A percentile compares a stretch with the other conserved stretches of the same genome.
Evolutionary conservation across 2,329 filamentous ascomycete species (phyloP).

Genomic region (Bipolaris zeicola): DNA sequence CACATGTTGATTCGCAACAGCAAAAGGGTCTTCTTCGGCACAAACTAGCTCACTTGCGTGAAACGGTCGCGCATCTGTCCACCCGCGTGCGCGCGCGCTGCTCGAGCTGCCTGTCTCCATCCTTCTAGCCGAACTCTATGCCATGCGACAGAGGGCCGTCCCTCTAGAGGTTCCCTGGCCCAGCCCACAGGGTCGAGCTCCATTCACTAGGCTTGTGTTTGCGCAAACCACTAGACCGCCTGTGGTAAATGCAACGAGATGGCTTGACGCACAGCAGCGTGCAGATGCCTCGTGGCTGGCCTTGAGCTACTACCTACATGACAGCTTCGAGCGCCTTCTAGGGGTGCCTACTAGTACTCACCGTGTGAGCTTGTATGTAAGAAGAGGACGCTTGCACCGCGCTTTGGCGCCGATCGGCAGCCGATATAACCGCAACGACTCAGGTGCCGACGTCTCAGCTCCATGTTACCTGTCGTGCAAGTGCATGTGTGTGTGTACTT

Average conservation of each 20-base stretch:
- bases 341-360: too few species aligned
- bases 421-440: slow-evolving; percentile 3
- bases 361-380: background rate
- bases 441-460: background rate
- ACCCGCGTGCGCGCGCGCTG: background rate
- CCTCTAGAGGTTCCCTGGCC: slow-evolving; percentile 2
- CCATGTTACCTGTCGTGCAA: background rate
- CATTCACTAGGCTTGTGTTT: background rate
- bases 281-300: slow-evolving; percentile 12
- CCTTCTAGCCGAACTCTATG: background rate
- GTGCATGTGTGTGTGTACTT: background rate
- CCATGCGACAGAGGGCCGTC: slow-evolving; percentile 3
- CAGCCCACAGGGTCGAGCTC: background rate
- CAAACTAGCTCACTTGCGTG: background rate
- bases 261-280: slow-evolving; percentile 4
- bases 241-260: slow-evolving; percentile 1
- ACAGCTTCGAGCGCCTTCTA: background rate
- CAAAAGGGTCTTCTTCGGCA: slow-evolving; percentile 2
- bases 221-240: background rate
- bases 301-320: background rate
- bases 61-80: background rate
- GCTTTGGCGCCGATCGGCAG: background rate
- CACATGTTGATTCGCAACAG: background rate
- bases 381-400: background rate
- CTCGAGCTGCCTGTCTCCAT: background rate